Conservation (phyloP, 1,284 basidiomycete species). For the Leccinum colubrinum region DNA sequence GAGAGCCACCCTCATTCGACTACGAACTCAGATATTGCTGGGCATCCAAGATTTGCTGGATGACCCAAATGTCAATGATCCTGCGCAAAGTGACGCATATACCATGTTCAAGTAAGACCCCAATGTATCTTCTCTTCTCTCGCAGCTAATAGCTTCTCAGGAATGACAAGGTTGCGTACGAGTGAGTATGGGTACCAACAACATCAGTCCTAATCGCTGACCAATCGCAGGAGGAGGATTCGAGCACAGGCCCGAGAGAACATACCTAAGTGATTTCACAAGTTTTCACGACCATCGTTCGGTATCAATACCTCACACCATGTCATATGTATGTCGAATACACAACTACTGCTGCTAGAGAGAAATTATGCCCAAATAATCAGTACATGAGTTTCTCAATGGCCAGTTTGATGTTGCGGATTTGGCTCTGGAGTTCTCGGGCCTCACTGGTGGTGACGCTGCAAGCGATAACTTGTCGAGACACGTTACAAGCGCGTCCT, state of each 20-base stretch:
- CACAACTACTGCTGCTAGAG: conserved; percentile 5
- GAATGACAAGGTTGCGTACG: conserved; percentile 88
- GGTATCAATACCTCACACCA: conserved; percentile 4
- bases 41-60: conserved; percentile 95
- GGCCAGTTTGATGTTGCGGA: conserved; percentile 84
- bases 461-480: conserved; percentile 92
- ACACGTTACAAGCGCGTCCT: conserved; percentile 95
- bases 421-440: conserved; percentile 89
- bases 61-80: conserved; percentile 93
- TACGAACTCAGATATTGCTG: conserved; percentile 72
- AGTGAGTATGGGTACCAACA: conserved; percentile 50
- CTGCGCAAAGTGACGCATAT: conserved; percentile 96
- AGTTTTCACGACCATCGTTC: not conserved
- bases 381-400: conserved; percentile 69
- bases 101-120: conserved; percentile 90
- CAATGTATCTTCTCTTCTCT: not conserved
- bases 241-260: conserved; percentile 84
- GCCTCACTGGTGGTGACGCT: conserved; percentile 97
- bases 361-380: conserved; percentile 6
- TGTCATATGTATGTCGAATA: conserved; percentile 16
- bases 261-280: conserved; percentile 62
- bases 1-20: not conserved
- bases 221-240: conserved; percentile 59
- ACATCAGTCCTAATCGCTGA: conserved; percentile 7
- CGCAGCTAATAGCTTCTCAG: conserved; percentile 39